Evolutionary conservation across 345 rosid species (phyloP), one percentile per base, ranked within the genome.

Genomic region (Kernera saxatilis): DNA sequence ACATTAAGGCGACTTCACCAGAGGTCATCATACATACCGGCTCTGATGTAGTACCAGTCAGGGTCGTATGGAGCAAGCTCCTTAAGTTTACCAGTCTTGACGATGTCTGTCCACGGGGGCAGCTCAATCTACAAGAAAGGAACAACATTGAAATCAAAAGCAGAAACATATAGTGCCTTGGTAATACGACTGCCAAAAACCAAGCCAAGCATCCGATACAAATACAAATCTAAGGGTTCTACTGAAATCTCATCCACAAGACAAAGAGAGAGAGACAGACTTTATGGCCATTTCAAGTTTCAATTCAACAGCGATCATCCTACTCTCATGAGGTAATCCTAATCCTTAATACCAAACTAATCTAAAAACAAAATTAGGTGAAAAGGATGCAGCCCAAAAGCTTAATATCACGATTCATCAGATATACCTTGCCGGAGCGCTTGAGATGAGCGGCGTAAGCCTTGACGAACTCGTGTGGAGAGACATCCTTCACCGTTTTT

Each of bases 51-150:
- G 72, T 87, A 85, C 92, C 92, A 87, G 70, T 87, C 89, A 15
- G 88, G 92, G 55, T 87, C 92, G 69, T 87, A 87, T 1, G 89
- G 92, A 25, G 92, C 92, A 65, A 87, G 89, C 78, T 87, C 92
- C 82, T 85, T 87, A 29, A 82, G 76, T 10, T 67, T 82, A 19
- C 85, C 92, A 11, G 89, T 87, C 86, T 87, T 87, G 44, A 87
- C 92, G 2, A 87, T 85, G 74, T 87, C 92, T 27, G 86, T 84
- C 92, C 92, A 87, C 1, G 69, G 67, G 32, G 92, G 92, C 63
- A 87, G 74, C 79, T 87, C 92, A 30, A 87, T 74, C 92, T 85
- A 59, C 72, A 64, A 2, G 1, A 54, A 36, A 36, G 19, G 6
- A 48, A 19, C 15, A 68, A 18, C 3, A 11, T 0, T 39, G 7